Base-by-base conservation (phyloP, 305 asterid genomes). In the Plantago coronopus region DNA sequence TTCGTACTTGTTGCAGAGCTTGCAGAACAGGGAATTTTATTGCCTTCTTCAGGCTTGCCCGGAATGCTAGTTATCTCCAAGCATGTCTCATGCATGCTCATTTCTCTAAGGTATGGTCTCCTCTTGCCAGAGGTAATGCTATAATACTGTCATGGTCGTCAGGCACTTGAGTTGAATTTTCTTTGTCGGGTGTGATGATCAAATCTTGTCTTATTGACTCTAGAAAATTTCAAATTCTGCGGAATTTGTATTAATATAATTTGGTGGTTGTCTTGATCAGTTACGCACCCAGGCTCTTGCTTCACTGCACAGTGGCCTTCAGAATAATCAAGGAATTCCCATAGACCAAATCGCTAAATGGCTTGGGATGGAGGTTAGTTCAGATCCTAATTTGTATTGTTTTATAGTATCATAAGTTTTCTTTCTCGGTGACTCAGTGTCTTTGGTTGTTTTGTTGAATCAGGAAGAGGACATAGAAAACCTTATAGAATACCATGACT, bases 1-100 rank as follows among this genome's bases (percentile, higher is more conserved):
- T 70, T 34, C 44, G 47, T 48, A 65, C 66, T 65, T 64, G 56
- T 54, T 79, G 68, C 96, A 94, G 99, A 80, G 96, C 99, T 68
- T 89, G 99, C 81, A 74, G 99, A 81, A 86, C 94, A 0, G 84
- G 96, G 66, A 94, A 94, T 77, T 94, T 81, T 71, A 81, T 87
- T 78, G 87, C 95, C 74, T 94, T 94, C 87, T 94, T 94, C 79
- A 84, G 97, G 70, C 97, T 89, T 70, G 95, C 96, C 15, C 76
- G 77, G 60, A 94, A 78, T 70, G 96, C 96, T 69, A 89, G 93
- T 77, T 94, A 83, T 79, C 94, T 94, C 77, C 97, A 94, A 76
- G 95, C 95, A 56, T 94, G 99, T 78, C 74, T 94, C 71, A 94
- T 89, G 95, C 99, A 94, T 75, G 99, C 99, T 65, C 99, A 94